phyloP scores from a whole-genome alignment of 1,139 yeast genomes.

The Maudiozyma humilis region DNA sequence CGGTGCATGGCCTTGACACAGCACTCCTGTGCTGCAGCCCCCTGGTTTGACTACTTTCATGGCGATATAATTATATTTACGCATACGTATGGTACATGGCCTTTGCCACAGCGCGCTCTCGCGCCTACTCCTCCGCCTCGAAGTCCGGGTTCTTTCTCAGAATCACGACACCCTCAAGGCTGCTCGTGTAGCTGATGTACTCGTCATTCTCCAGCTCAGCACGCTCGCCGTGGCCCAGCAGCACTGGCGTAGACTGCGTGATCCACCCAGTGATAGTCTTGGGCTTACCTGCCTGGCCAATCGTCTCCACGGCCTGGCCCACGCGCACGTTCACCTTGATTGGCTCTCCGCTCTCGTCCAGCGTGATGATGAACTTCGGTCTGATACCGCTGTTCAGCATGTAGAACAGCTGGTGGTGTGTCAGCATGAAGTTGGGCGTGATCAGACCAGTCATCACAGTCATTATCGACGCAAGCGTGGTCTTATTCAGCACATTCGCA shows the following conservation, averaged over 20 bases:
- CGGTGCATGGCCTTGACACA: too few species aligned
- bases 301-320: constrained; percentile 97
- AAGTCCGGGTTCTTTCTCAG: constrained; percentile 84
- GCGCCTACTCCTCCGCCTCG: constrained; percentile 50
- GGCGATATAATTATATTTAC: neutral
- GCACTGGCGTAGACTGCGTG: constrained; percentile 94
- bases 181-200: constrained; percentile 71
- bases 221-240: constrained; percentile 87
- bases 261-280: constrained; percentile 99
- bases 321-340: constrained; percentile 93
- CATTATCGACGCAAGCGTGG: constrained; percentile 80
- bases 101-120: too few species aligned
- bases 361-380: constrained; percentile 88
- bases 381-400: constrained; percentile 83
- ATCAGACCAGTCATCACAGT: constrained; percentile 78
- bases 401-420: constrained; percentile 74
- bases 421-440: constrained; percentile 63
- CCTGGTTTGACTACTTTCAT: too few species aligned
- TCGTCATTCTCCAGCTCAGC: constrained; percentile 91
- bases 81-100: neutral
- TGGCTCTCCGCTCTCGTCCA: constrained; percentile 82
- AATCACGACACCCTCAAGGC: constrained; percentile 89
- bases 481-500: constrained; percentile 79
- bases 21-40: too few species aligned
- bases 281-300: constrained; percentile 98